Conservation (phyloP, 148 eudicot species). For the Fagopyrum esculentum region DNA sequence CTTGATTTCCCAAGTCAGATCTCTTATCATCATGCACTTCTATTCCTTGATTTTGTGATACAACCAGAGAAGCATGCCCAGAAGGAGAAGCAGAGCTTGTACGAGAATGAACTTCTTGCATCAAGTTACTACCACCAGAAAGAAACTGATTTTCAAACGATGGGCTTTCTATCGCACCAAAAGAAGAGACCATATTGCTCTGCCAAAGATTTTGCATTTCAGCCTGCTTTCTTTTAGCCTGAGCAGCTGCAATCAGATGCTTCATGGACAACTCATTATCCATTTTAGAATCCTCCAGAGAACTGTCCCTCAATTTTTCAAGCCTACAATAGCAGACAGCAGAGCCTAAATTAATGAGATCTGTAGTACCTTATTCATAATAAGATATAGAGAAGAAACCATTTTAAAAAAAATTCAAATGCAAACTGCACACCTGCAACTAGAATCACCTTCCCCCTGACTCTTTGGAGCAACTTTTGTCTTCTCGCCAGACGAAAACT, state of each 20-base stretch:
- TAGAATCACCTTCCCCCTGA: slow-evolving; percentile 27
- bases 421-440: slow-evolving; percentile 47
- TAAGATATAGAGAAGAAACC: not conserved
- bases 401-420: not conserved
- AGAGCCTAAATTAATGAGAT: not conserved
- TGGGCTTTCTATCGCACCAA: slow-evolving; percentile 31
- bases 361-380: slow-evolving; percentile 8
- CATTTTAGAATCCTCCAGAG: slow-evolving; percentile 35
- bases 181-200: slow-evolving; percentile 26
- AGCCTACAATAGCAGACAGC: slow-evolving; percentile 30
- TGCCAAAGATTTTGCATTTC: slow-evolving; percentile 36
- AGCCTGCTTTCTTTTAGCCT: slow-evolving; percentile 71
- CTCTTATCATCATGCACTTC: slow-evolving; percentile 64
- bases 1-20: slow-evolving; percentile 41
- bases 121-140: slow-evolving; percentile 30
- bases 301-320: slow-evolving; percentile 31
- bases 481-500: slow-evolving; percentile 39
- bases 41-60: slow-evolving; percentile 31
- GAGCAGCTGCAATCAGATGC: slow-evolving; percentile 89
- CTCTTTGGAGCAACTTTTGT: slow-evolving; percentile 38
- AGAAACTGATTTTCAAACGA: slow-evolving; percentile 26
- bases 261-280: slow-evolving; percentile 63
- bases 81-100: slow-evolving; percentile 45
- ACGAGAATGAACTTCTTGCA: slow-evolving; percentile 28
- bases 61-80: slow-evolving; percentile 23